These are phyloP conservation scores for Clarireedia monteithiana DNA, from an alignment of 2,329 filamentous ascomycete species.

Conservation along the genomic window DNA sequence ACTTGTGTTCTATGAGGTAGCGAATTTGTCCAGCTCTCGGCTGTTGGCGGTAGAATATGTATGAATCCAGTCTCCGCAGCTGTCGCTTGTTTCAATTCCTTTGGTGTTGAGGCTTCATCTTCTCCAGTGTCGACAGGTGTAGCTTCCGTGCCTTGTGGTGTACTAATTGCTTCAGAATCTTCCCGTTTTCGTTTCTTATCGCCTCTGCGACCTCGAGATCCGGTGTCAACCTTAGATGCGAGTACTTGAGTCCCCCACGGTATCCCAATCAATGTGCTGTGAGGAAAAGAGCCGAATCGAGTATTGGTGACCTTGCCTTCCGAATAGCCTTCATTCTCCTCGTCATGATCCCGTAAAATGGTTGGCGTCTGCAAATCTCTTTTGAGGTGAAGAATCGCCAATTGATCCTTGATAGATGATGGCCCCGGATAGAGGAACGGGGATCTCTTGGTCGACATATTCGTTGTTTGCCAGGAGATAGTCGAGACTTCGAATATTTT, in stretches of 20 bases:
- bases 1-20: constrained; percentile 78
- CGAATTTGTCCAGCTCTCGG: constrained; percentile 74
- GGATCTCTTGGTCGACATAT: constrained; percentile 39
- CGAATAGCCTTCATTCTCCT: constrained; percentile 61
- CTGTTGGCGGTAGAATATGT: constrained; percentile 70
- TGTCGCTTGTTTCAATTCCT: constrained; percentile 40
- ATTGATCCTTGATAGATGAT: constrained; percentile 52
- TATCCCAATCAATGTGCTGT: constrained; percentile 66
- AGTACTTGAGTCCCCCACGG: constrained; percentile 90
- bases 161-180: constrained; percentile 26
- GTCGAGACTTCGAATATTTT: neutral
- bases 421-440: constrained; percentile 71
- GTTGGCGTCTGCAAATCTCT: constrained; percentile 78
- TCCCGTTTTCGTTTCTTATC: constrained; percentile 38
- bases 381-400: constrained; percentile 82
- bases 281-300: constrained; percentile 84
- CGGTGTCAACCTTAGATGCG: constrained; percentile 84
- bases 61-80: constrained; percentile 62
- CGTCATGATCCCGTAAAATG: constrained; percentile 54
- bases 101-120: constrained; percentile 18
- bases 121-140: constrained; percentile 24
- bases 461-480: neutral
- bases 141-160: constrained; percentile 2
- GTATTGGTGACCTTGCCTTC: constrained; percentile 82
- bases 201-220: constrained; percentile 70